These are phyloP conservation scores for Oenanthe javanica DNA, from an alignment of 140 eudicot genomes.

Conservation along the genomic window DNA sequence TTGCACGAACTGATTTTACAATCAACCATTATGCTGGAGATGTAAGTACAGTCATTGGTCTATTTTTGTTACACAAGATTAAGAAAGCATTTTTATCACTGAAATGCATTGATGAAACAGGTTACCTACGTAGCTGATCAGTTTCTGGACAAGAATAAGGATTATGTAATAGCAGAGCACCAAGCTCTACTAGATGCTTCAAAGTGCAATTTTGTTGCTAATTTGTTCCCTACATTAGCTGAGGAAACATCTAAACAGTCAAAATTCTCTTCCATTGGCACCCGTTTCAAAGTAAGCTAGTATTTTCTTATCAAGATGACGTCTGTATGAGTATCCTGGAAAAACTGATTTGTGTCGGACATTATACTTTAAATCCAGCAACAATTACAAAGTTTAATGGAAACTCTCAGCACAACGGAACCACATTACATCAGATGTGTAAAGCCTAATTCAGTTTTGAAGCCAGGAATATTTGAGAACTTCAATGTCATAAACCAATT, in stretches of 20 bases:
- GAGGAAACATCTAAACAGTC: constrained; percentile 89
- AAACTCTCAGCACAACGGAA: constrained; percentile 90
- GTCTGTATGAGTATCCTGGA: constrained; percentile 2
- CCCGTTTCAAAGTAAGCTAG: constrained; percentile 77
- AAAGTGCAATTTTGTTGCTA: constrained; percentile 66
- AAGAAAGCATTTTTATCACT: constrained; percentile 11
- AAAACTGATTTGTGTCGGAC: constrained; percentile 1
- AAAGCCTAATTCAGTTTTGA: constrained; percentile 81
- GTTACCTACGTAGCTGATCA: constrained; percentile 92
- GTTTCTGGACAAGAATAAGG: constrained; percentile 88
- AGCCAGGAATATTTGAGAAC: constrained; percentile 94
- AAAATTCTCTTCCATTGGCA: constrained; percentile 87
- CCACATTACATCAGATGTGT: constrained; percentile 98
- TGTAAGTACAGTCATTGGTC: constrained; percentile 31
- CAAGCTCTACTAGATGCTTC: constrained; percentile 77
- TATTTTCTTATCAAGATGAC: neutral
- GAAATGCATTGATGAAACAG: constrained; percentile 30
- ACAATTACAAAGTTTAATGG: constrained; percentile 89
- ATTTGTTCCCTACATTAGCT: constrained; percentile 66
- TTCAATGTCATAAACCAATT: constrained; percentile 75
- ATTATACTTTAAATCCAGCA: constrained; percentile 43
- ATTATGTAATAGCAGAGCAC: constrained; percentile 85
- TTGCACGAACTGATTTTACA: constrained; percentile 81
- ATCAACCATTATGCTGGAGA: constrained; percentile 96
- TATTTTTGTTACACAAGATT: neutral